phyloP scores from a whole-genome alignment of 2,329 filamentous ascomycete genomes.

The Venturia nashicola region DNA sequence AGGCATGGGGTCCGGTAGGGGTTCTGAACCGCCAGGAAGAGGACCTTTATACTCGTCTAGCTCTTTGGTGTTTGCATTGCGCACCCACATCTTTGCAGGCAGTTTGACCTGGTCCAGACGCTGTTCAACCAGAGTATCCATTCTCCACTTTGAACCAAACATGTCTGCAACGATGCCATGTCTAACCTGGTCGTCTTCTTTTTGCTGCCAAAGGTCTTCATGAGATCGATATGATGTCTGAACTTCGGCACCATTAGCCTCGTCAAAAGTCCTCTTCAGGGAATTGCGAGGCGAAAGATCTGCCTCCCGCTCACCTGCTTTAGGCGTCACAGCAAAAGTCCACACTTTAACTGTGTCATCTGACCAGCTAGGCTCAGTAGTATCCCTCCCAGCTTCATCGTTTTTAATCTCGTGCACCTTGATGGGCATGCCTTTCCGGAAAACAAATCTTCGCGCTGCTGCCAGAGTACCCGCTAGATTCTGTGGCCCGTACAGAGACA shows the following conservation, averaged over 20 bases:
- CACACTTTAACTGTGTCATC: constrained; percentile 74
- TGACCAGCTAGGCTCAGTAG: constrained; percentile 51
- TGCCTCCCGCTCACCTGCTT: background rate
- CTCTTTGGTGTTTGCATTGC: constrained; percentile 47
- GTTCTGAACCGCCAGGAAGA: constrained; percentile 35
- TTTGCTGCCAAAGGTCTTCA: background rate
- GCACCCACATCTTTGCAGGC: constrained; percentile 58
- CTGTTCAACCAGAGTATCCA: constrained; percentile 57
- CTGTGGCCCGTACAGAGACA: constrained; percentile 53
- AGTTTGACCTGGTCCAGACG: constrained; percentile 54
- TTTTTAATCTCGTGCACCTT: constrained; percentile 50
- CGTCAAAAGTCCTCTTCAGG: background rate
- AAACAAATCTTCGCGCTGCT: constrained; percentile 74
- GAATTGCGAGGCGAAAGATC: background rate
- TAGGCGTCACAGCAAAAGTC: constrained; percentile 54
- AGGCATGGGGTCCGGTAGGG: constrained; percentile 39
- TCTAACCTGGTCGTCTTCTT: constrained; percentile 35
- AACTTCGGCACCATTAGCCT: background rate
- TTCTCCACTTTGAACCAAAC: constrained; percentile 66
- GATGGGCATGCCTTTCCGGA: constrained; percentile 71
- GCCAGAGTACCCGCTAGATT: constrained; percentile 74
- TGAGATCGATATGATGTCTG: background rate
- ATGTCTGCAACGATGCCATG: constrained; percentile 57
- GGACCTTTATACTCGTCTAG: constrained; percentile 62
- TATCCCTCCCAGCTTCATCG: constrained; percentile 18